Evolutionary conservation across 768 basidiomycete genomes (phyloP).

Genomic region (Harrya chromipes): DNA sequence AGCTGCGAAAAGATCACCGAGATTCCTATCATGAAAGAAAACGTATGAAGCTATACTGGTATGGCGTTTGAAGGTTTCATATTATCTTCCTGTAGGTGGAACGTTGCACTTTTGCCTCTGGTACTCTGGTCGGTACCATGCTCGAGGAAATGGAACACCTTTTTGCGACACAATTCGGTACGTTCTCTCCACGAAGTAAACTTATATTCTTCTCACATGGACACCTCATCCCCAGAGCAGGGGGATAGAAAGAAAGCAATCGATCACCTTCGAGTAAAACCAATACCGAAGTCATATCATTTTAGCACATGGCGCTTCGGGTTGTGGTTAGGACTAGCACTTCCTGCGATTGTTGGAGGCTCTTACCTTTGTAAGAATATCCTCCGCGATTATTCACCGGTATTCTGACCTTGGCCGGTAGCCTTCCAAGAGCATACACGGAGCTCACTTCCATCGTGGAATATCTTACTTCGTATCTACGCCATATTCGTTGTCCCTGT

Average conservation of each 20-base stretch:
- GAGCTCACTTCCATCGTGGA: constrained; percentile 60
- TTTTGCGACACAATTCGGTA: constrained; percentile 76
- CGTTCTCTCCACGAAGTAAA: constrained; percentile 18
- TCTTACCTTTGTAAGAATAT: constrained; percentile 46
- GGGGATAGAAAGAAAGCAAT: constrained; percentile 81
- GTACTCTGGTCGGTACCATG: constrained; percentile 60
- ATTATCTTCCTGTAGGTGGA: constrained; percentile 47
- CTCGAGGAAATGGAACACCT: constrained; percentile 72
- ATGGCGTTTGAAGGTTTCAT: not conserved
- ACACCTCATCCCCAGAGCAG: constrained; percentile 32
- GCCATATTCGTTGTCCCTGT: constrained; percentile 69
- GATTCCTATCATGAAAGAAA: constrained; percentile 73
- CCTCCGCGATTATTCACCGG: not conserved
- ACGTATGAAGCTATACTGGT: constrained; percentile 39
- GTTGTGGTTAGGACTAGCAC: constrained; percentile 60
- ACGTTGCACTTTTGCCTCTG: constrained; percentile 63
- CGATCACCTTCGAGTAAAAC: constrained; percentile 58
- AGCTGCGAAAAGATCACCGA: constrained; percentile 80
- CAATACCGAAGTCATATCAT: constrained; percentile 58
- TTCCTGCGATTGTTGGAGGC: constrained; percentile 68
- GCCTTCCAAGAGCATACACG: constrained; percentile 54
- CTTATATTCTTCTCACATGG: not conserved
- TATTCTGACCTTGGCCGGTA: constrained; percentile 26
- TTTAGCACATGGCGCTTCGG: constrained; percentile 77
- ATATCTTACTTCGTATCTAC: constrained; percentile 74